Conservation (phyloP, 805 yeast species). For the Barnettozyma siamensis region DNA sequence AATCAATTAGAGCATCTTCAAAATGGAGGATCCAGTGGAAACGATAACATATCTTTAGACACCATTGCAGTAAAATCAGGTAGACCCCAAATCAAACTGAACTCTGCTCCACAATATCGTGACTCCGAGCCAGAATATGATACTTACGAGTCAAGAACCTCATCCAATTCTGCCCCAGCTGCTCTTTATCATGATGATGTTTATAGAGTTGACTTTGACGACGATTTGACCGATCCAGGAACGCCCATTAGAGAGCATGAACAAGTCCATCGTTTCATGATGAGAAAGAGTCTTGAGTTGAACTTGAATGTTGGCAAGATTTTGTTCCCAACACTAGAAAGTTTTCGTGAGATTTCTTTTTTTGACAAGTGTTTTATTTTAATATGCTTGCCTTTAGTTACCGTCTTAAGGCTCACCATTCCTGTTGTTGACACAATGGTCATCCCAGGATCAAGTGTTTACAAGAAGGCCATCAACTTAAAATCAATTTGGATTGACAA, state of each 20-base stretch:
- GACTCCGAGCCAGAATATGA: conserved; percentile 10
- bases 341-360: conserved; percentile 23
- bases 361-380: conserved; percentile 26
- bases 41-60: conserved; percentile 12
- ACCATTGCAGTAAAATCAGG: too few species aligned
- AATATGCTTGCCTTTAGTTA: conserved; percentile 29
- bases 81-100: too few species aligned
- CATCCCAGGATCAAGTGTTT: conserved; percentile 29
- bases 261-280: neutral
- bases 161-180: conserved; percentile 16
- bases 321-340: conserved; percentile 28
- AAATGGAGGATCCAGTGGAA: neutral
- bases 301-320: conserved; percentile 3
- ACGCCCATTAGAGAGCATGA: conserved; percentile 1
- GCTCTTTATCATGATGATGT: conserved; percentile 6
- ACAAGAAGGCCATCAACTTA: conserved; percentile 19
- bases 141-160: conserved; percentile 15
- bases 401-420: conserved; percentile 30
- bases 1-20: conserved; percentile 10
- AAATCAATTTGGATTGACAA: conserved; percentile 17
- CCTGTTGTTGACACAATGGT: conserved; percentile 31
- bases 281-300: conserved; percentile 2
- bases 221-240: conserved; percentile 10
- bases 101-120: conserved; percentile 17
- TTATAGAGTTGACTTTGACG: conserved; percentile 7